phyloP scores from a whole-genome alignment of 176 grass and related monocot genomes.

The Cenchrus purpureus region DNA sequence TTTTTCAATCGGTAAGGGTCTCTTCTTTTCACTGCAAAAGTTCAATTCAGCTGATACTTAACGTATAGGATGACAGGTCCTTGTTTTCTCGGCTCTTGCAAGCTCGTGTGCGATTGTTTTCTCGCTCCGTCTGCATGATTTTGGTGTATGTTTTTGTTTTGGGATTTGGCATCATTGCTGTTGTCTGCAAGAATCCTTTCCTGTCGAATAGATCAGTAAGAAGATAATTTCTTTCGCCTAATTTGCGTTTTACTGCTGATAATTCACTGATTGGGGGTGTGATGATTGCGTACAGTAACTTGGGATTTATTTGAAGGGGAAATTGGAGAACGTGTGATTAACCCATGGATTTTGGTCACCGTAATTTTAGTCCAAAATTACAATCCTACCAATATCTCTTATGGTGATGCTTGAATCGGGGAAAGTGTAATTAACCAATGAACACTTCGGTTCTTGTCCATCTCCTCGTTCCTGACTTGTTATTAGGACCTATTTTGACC shows the following conservation, averaged over 20 bases:
- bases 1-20: conserved; percentile 19
- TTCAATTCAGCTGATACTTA: conserved; percentile 14
- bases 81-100: not conserved
- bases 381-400: not conserved
- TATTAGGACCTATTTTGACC: not conserved
- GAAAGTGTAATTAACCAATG: not conserved
- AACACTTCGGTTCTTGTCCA: not conserved
- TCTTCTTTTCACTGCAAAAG: conserved; percentile 19
- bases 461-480: not conserved
- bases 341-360: not conserved
- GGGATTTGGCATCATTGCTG: not conserved
- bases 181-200: not conserved
- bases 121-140: conserved; percentile 6
- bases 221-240: not conserved
- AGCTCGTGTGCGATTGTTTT: not conserved
- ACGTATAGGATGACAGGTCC: not conserved
- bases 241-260: not conserved
- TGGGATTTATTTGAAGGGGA: not conserved
- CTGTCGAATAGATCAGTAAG: not conserved
- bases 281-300: not conserved
- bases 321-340: not conserved
- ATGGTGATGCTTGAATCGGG: not conserved
- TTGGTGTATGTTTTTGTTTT: not conserved
- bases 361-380: not conserved
- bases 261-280: not conserved